These are phyloP conservation scores for Prunus mongolica DNA, from an alignment of 306 rosid species.

Conservation along the genomic window DNA sequence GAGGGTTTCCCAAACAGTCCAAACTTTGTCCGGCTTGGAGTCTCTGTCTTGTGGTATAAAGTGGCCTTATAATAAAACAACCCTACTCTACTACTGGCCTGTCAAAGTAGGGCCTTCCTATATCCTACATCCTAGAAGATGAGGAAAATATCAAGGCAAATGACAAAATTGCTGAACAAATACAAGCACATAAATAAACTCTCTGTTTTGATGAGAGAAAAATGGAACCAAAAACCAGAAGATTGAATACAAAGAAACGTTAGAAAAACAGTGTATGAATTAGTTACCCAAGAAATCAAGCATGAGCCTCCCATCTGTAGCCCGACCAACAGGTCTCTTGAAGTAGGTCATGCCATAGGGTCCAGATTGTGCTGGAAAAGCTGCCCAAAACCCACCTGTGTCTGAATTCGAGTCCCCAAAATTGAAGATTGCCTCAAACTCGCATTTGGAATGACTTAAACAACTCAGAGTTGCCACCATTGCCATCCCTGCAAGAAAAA, in stretches of 20 bases:
- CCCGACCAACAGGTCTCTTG: constrained; percentile 64
- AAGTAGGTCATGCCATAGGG: constrained; percentile 71
- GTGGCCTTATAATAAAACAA: neutral
- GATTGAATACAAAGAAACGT: neutral
- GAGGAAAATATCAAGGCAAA: neutral
- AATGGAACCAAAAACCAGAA: neutral
- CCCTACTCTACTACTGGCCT: neutral
- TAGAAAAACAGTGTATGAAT: neutral
- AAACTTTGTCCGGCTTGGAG: neutral
- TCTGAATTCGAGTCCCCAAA: constrained; percentile 80
- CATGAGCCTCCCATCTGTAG: constrained; percentile 78
- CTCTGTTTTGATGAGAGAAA: neutral
- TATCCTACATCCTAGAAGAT: neutral
- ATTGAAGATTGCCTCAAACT: constrained; percentile 68
- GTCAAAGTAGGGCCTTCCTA: neutral
- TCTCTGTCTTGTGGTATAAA: neutral
- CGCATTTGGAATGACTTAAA: constrained; percentile 30
- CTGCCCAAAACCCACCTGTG: constrained; percentile 63
- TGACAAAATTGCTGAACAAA: constrained; percentile 5
- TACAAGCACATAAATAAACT: neutral
- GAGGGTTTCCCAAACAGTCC: neutral
- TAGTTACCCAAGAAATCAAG: constrained; percentile 69
- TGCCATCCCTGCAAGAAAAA: constrained; percentile 4
- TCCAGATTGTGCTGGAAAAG: constrained; percentile 59
- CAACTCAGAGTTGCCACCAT: constrained; percentile 18